These are phyloP conservation scores for Entomortierella parvispora DNA, from an alignment of 192 early-diverging fungal species.

Conservation along the genomic window DNA sequence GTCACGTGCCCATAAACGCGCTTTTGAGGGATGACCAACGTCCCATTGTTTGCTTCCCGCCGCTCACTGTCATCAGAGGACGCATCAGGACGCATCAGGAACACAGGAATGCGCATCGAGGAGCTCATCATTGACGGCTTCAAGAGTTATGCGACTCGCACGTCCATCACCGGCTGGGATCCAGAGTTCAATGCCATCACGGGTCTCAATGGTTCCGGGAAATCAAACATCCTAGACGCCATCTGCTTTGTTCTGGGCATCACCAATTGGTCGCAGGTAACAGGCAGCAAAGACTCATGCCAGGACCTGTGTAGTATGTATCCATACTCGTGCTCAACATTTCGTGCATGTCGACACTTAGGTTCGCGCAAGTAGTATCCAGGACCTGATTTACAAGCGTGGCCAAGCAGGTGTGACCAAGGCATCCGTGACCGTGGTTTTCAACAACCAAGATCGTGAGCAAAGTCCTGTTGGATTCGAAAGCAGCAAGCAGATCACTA, in stretches of 20 bases:
- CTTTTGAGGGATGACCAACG: neutral
- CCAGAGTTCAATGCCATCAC: conserved; percentile 98
- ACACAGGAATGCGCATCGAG: conserved; percentile 83
- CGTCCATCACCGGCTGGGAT: conserved; percentile 98
- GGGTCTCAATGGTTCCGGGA: conserved; percentile 97
- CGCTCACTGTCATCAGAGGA: neutral
- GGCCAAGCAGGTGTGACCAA: conserved; percentile 98
- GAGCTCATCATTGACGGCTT: conserved; percentile 99
- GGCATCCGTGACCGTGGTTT: conserved; percentile 96
- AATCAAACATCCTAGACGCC: conserved; percentile 98
- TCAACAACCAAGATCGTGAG: conserved; percentile 89
- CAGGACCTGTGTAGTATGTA: neutral
- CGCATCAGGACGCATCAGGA: neutral
- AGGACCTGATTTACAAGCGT: conserved; percentile 98
- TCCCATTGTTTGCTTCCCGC: neutral
- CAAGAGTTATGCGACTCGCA: conserved; percentile 97
- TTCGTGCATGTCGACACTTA: conserved; percentile 20
- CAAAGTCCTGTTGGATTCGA: conserved; percentile 91
- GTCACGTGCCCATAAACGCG: too few relatives aligned
- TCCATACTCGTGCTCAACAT: neutral
- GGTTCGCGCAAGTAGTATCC: conserved; percentile 92
- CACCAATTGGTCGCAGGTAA: conserved; percentile 89
- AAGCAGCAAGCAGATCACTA: conserved; percentile 84
- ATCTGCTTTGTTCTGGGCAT: conserved; percentile 99
- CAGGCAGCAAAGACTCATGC: neutral